phyloP scores from a whole-genome alignment of 2,329 filamentous ascomycete genomes.

The Plenodomus lindquistii region DNA sequence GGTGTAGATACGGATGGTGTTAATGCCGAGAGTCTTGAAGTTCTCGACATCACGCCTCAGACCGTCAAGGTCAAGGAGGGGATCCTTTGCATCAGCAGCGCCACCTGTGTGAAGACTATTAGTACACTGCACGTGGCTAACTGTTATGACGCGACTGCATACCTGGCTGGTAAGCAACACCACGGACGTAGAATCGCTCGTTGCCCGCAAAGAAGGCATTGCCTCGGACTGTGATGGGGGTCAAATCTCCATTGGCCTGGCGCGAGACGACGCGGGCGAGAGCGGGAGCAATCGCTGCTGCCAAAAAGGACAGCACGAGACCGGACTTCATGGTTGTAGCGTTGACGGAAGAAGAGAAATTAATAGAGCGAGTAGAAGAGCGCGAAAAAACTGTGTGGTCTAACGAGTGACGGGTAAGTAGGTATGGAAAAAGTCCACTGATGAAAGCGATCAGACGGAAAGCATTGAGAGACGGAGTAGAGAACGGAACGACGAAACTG shows the following conservation, averaged over 20 bases:
- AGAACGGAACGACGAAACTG: slow-evolving; percentile 16
- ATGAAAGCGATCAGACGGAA: slow-evolving; percentile 24
- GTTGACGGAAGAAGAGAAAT: slow-evolving; percentile 21
- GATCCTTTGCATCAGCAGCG: slow-evolving; percentile 59
- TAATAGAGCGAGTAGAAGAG: slow-evolving; percentile 33
- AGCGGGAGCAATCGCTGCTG: slow-evolving; percentile 30
- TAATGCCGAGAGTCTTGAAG: slow-evolving; percentile 85
- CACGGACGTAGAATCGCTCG: slow-evolving; percentile 63
- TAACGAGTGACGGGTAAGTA: slow-evolving; percentile 45
- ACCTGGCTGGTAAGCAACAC: slow-evolving; percentile 68
- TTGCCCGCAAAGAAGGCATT: slow-evolving; percentile 67
- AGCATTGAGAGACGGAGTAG: slow-evolving; percentile 23
- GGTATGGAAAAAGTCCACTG: slow-evolving; percentile 12
- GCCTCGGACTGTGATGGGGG: slow-evolving; percentile 61
- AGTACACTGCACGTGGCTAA: slow-evolving; percentile 26
- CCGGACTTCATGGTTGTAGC: slow-evolving; percentile 35
- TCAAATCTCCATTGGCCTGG: slow-evolving; percentile 47
- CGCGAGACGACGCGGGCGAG: slow-evolving; percentile 30
- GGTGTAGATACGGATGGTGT: slow-evolving; percentile 89
- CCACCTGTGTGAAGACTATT: slow-evolving; percentile 43
- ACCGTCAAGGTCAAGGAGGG: slow-evolving; percentile 68
- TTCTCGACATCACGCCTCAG: slow-evolving; percentile 78
- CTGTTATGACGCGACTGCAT: slow-evolving; percentile 46
- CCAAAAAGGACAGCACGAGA: slow-evolving; percentile 29
- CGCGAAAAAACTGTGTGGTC: slow-evolving; percentile 26